Conservation (phyloP, 768 basidiomycete species). For the Dacryopinax spathularia region DNA sequence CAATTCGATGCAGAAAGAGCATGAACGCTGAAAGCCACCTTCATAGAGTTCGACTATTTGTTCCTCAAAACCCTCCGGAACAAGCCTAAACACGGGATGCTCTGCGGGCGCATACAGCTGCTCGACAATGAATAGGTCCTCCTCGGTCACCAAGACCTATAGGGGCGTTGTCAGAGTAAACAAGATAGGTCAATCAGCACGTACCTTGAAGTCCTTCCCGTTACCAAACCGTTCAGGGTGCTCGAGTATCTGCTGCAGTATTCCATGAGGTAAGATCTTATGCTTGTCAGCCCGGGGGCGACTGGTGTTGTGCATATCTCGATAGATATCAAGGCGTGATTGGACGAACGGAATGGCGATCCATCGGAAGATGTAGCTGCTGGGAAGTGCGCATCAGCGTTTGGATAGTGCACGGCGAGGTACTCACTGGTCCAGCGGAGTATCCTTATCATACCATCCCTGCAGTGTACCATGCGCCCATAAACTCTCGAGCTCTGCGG, state of each 20-base stretch:
- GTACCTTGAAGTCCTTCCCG: constrained; percentile 27
- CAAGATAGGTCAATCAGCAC: no score
- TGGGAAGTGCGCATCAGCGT: background rate
- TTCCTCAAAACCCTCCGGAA: no score
- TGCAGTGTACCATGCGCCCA: constrained; percentile 22
- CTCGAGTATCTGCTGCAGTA: constrained; percentile 24
- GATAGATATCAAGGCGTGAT: constrained; percentile 25
- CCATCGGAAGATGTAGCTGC: constrained; percentile 31
- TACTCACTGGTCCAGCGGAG: background rate
- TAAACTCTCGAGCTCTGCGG: constrained; percentile 26
- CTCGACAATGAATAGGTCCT: no score
- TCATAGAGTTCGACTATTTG: no score
- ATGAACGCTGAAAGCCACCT: no score
- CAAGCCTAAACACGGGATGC: no score
- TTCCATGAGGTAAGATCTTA: constrained; percentile 30
- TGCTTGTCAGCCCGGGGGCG: constrained; percentile 18
- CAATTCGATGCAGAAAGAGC: no score
- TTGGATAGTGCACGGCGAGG: background rate
- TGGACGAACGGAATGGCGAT: constrained; percentile 32
- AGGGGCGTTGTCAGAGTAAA: no score
- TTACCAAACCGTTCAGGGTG: constrained; percentile 22
- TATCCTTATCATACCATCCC: constrained; percentile 8
- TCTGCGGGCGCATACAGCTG: no score
- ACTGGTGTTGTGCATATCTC: constrained; percentile 15
- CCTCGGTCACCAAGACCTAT: no score